phyloP scores from a whole-genome alignment of 192 early-diverging fungal species.

The Podila epicladia region DNA sequence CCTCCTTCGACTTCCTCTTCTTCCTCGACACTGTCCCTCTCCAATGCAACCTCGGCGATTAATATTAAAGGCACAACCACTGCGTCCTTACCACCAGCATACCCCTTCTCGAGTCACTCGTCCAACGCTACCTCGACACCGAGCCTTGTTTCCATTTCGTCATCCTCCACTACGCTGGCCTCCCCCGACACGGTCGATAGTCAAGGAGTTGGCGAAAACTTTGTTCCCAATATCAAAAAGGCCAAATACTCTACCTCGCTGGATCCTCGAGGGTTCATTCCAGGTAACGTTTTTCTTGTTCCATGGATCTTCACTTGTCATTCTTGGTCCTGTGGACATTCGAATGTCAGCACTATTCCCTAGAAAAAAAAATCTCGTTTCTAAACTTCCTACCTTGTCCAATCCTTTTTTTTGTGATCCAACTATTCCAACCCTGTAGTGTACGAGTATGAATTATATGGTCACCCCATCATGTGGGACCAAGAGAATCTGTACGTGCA shows the following conservation, averaged over 20 bases:
- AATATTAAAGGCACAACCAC: slow-evolving; percentile 11
- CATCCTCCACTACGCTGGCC: slow-evolving; percentile 11
- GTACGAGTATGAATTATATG: slow-evolving; percentile 66
- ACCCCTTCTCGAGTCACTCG: slow-evolving; percentile 33
- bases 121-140: slow-evolving; percentile 17
- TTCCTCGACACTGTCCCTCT: slow-evolving; percentile 19
- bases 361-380: background rate
- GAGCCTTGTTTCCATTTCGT: slow-evolving; percentile 26
- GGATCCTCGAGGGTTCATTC: slow-evolving; percentile 68
- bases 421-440: slow-evolving; percentile 37
- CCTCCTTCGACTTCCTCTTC: slow-evolving; percentile 9
- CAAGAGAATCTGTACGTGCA: slow-evolving; percentile 68
- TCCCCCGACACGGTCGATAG: slow-evolving; percentile 20
- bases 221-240: slow-evolving; percentile 58
- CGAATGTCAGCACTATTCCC: background rate
- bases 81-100: slow-evolving; percentile 39
- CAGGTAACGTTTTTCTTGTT: slow-evolving; percentile 50
- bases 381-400: background rate
- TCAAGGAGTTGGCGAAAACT: slow-evolving; percentile 30
- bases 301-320: background rate
- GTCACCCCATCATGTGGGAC: slow-evolving; percentile 73
- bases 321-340: too few relatives aligned
- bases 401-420: background rate
- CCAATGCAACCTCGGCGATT: slow-evolving; percentile 11
- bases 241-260: slow-evolving; percentile 71